Base-by-base conservation (phyloP, 129 eudicot species). In the Silybum marianum region DNA sequence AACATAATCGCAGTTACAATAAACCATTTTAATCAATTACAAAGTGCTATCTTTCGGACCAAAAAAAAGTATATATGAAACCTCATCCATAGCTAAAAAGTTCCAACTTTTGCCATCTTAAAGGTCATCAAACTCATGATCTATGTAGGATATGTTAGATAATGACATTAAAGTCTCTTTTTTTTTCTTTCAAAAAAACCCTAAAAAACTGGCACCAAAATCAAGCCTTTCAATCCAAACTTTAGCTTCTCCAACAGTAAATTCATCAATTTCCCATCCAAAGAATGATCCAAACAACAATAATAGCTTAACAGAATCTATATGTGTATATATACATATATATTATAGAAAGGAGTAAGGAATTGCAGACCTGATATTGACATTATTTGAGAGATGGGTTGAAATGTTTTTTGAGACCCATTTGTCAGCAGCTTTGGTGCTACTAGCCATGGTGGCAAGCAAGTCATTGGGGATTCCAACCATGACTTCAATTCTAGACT, bases 361-460 rank as follows among this genome's bases (percentile, higher is more conserved):
- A 69, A 46, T 67, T 54, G 23, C 36, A 72, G 12, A 92, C 97
- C 88, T 92, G 89, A 95, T 89, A 73, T 88, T 75, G 19, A 92
- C 97, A 78, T 85, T 84, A 80, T 87, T 86, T 46, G 97, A 80
- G n/a, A 90, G 79, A 88, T 89, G 90, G 23, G 88, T 77, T 69
- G 99, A 88, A n/a, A 95, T 93, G 86, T 95, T 95, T 87, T 86
- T 89, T 44, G 84, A 79, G 19, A 95, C 99, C 99, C 99, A 95
- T 58, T 78, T 88, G n/a, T 92, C 97, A 89, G 99, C 99, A 69
- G 97, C 92, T 62, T 48, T 71, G 74, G 82, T 75, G 86, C 85
- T 87, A 16, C 24, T 71, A 24, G 97, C 92, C 83, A 95, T 67
- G 63, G 87, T 76, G 23, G 79, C 71, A 78, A 95, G 83, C 97